Conservation (phyloP, 768 basidiomycete species). For the Steccherinum ochraceum region DNA sequence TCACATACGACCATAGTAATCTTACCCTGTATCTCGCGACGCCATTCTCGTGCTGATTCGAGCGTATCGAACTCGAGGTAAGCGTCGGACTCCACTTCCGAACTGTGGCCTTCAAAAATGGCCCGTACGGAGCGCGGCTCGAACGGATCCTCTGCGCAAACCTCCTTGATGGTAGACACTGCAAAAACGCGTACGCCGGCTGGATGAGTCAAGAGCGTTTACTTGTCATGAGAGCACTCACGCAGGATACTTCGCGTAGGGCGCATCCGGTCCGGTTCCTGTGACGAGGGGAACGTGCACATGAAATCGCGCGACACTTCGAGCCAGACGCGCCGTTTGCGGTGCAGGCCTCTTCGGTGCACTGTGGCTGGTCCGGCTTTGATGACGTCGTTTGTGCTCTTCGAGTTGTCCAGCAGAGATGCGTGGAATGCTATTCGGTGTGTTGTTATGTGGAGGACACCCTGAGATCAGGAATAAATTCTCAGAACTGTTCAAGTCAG, state of each 20-base stretch:
- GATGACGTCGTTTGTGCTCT: conserved; percentile 31
- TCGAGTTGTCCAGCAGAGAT: conserved; percentile 38
- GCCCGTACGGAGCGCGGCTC: conserved; percentile 37
- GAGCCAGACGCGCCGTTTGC: conserved; percentile 51
- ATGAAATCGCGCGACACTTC: conserved; percentile 58
- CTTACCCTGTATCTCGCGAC: conserved; percentile 39
- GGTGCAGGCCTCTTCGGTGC: conserved; percentile 37
- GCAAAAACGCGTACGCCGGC: conserved; percentile 1
- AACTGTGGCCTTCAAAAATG: conserved; percentile 23
- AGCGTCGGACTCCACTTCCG: conserved; percentile 10
- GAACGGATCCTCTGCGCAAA: conserved; percentile 39
- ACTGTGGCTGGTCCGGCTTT: conserved; percentile 45
- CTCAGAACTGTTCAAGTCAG: conserved; percentile 3
- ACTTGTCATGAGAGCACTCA: conserved; percentile 31
- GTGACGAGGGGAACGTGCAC: conserved; percentile 48
- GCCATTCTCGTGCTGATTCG: conserved; percentile 46
- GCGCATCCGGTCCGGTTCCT: conserved; percentile 46
- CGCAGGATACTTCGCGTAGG: conserved; percentile 47
- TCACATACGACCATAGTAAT: neutral
- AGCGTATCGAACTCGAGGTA: conserved; percentile 51
- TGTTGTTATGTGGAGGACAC: conserved; percentile 58
- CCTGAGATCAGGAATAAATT: conserved; percentile 29
- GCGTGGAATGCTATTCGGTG: conserved; percentile 65
- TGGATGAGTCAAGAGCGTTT: neutral
- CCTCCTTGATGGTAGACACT: conserved; percentile 45